Percentiles rank a stretch among this genome's conserved stretches.
phyloP scores from a whole-genome alignment of 2,329 filamentous ascomycete genomes.

The Colletotrichum brevisporum region DNA sequence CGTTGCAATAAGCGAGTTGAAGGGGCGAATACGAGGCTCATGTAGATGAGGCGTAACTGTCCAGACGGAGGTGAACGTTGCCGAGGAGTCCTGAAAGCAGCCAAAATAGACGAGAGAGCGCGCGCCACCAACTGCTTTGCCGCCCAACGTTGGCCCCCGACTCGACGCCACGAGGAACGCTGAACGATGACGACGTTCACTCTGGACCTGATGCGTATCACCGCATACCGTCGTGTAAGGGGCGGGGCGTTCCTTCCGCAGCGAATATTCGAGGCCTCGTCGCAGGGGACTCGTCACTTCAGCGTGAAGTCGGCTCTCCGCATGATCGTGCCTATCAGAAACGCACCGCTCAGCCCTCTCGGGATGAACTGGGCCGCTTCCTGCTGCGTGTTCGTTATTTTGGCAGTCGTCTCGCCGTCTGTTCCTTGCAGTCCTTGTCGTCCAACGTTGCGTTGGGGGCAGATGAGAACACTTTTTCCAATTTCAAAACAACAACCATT shows the following conservation, averaged over 20 bases:
- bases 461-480: no score
- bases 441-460: constrained; percentile 3
- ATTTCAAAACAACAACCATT: no score
- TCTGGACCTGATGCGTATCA: background rate
- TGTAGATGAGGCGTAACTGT: constrained; percentile 14
- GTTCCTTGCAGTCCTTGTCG: constrained; percentile 33
- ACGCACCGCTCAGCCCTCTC: constrained; percentile 20
- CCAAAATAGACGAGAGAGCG: constrained; percentile 16
- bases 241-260: constrained; percentile 1
- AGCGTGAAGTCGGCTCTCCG: constrained; percentile 26
- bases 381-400: background rate
- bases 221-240: constrained; percentile 9
- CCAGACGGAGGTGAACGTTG: background rate
- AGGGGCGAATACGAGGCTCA: constrained; percentile 23
- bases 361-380: background rate
- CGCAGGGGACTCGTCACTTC: background rate
- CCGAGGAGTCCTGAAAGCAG: constrained; percentile 10
- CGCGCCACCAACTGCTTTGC: background rate
- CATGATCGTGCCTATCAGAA: constrained; percentile 37
- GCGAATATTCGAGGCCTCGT: background rate
- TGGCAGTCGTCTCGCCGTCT: background rate
- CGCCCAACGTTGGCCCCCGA: background rate
- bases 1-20: constrained; percentile 20
- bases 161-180: background rate
- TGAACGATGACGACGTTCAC: background rate